These are phyloP conservation scores for Pythium periplocum DNA, from an alignment of 352 stramenopile genomes.

Conservation along the genomic window DNA sequence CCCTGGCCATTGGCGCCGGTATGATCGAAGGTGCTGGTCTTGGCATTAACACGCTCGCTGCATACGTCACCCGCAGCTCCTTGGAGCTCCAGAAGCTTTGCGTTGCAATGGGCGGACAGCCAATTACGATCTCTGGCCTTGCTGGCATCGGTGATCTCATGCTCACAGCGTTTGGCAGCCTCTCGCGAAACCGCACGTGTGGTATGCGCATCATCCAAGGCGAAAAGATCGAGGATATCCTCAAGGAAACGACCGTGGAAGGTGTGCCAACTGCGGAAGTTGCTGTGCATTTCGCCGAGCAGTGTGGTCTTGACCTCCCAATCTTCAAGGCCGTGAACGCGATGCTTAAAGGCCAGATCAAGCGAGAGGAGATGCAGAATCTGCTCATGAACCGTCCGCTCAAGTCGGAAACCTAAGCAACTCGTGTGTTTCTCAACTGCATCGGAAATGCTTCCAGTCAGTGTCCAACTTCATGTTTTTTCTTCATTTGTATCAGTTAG, in stretches of 20 bases:
- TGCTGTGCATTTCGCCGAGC: slow-evolving; percentile 86
- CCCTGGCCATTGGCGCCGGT: slow-evolving; percentile 94
- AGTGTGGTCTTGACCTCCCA: slow-evolving; percentile 88
- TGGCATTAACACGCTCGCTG: slow-evolving; percentile 94
- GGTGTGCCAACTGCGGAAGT: slow-evolving; percentile 95
- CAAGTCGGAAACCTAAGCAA: slow-evolving; percentile 62
- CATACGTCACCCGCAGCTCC: slow-evolving; percentile 94
- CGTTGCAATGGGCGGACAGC: slow-evolving; percentile 90
- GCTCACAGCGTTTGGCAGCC: slow-evolving; percentile 94
- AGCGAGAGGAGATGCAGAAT: slow-evolving; percentile 63
- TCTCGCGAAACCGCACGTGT: slow-evolving; percentile 95
- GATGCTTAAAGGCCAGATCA: slow-evolving; percentile 81
- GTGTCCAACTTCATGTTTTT: no score
- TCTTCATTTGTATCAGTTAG: no score
- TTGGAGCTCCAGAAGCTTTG: slow-evolving; percentile 95
- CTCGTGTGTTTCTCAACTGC: no score
- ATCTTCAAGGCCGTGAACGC: slow-evolving; percentile 86
- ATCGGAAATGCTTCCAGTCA: no score
- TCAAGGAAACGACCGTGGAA: slow-evolving; percentile 88
- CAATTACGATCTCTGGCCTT: slow-evolving; percentile 94
- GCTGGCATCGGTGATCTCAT: slow-evolving; percentile 92
- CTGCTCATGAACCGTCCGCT: slow-evolving; percentile 79
- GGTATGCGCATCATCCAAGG: slow-evolving; percentile 92
- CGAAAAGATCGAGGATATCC: slow-evolving; percentile 91
- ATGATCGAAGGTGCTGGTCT: slow-evolving; percentile 97